A percentile compares a stretch with the other conserved stretches of the same genome.
Evolutionary conservation across 371 early-diverging fungal species (phyloP).

Genomic region (Mucor mucedo): DNA sequence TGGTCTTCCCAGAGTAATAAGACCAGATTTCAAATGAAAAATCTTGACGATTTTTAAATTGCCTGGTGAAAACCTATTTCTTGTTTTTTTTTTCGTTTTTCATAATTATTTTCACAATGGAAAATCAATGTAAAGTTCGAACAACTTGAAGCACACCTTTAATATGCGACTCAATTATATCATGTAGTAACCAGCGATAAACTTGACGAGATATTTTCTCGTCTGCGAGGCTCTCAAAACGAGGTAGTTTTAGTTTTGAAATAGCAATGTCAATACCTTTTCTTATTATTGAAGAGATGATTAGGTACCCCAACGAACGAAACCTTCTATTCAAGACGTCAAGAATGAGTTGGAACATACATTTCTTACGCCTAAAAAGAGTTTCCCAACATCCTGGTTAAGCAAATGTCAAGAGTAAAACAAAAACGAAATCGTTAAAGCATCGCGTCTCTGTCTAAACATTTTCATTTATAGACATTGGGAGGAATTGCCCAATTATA

Average conservation of each 20-base stretch:
- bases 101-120: neutral
- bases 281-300: neutral
- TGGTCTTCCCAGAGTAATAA: too few species aligned
- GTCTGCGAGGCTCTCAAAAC: conserved; percentile 6
- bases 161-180: neutral
- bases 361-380: conserved; percentile 53
- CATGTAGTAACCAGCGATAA: conserved; percentile 5
- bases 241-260: neutral
- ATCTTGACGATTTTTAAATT: too few species aligned
- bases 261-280: neutral
- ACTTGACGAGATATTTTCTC: conserved; percentile 12
- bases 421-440: neutral
- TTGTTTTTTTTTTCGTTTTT: too few species aligned
- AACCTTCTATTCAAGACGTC: conserved; percentile 31
- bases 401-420: conserved; percentile 60
- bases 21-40: too few species aligned
- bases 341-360: conserved; percentile 49
- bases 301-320: neutral
- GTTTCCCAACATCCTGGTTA: conserved; percentile 54
- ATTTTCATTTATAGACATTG: conserved; percentile 41
- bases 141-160: neutral
- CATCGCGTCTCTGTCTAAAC: neutral
- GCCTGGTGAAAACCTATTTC: too few species aligned
- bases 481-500: conserved; percentile 57
- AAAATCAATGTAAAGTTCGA: neutral